Conservation (phyloP, 75 land plant species). For the Picea glauca region DNA sequence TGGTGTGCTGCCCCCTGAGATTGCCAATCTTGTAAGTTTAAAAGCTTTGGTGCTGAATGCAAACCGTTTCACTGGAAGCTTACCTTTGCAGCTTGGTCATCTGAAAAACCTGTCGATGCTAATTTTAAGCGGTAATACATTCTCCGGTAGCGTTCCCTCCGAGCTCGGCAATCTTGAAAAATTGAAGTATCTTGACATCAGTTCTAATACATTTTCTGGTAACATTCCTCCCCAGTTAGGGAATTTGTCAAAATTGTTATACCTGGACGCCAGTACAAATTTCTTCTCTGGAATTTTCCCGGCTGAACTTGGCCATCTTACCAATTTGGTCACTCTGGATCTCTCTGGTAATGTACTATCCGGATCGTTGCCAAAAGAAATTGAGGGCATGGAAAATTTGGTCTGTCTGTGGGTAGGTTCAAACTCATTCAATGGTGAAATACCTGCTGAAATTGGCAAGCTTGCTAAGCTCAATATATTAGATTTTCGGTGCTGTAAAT, state of each 20-base stretch:
- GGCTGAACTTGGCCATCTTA: conserved; percentile 31
- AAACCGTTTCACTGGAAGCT: conserved; percentile 22
- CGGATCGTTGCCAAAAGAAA: conserved; percentile 31
- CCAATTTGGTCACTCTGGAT: conserved; percentile 30
- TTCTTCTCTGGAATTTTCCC: conserved; percentile 48
- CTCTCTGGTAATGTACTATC: conserved; percentile 37
- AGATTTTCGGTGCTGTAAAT: conserved; percentile 28
- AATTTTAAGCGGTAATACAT: conserved; percentile 22
- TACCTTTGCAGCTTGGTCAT: conserved; percentile 25
- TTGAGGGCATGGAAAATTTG: conserved; percentile 32
- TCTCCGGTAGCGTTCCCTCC: conserved; percentile 49
- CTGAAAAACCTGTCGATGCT: conserved; percentile 28
- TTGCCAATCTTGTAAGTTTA: conserved; percentile 21
- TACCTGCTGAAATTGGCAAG: conserved; percentile 48
- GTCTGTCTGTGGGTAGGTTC: conserved; percentile 17
- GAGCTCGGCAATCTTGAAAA: conserved; percentile 38
- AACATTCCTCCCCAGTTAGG: conserved; percentile 31
- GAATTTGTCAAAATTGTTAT: conserved; percentile 24
- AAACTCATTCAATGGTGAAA: conserved; percentile 26
- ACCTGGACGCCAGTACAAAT: conserved; percentile 42
- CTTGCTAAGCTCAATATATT: conserved; percentile 29
- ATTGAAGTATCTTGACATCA: conserved; percentile 39
- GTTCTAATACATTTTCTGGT: conserved; percentile 41
- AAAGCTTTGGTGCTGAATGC: conserved; percentile 17
- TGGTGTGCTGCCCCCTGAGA: conserved; percentile 31